Evolutionary conservation across 2,329 filamentous ascomycete species (phyloP).

Genomic region (Lasiodiplodia theobromae): DNA sequence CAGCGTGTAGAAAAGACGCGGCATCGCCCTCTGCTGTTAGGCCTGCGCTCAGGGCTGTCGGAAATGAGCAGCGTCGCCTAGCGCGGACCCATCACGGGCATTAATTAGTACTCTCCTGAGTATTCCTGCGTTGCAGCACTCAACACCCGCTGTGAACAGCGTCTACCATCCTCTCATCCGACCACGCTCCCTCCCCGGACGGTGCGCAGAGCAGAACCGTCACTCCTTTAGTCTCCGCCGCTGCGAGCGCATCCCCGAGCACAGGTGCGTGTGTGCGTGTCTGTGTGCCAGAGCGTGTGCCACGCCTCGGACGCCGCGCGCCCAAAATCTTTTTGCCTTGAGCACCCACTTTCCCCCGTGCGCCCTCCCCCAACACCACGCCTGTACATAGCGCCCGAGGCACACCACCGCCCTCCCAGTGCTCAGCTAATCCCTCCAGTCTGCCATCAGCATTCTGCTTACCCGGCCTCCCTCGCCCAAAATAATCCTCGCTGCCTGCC

Average conservation of each 20-base stretch:
- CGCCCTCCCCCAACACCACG: constrained; percentile 30
- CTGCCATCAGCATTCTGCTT: neutral
- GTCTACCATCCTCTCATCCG: constrained; percentile 15
- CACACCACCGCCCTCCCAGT: constrained; percentile 22
- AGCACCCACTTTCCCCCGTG: constrained; percentile 30
- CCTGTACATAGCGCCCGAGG: constrained; percentile 29
- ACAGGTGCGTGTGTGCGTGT: constrained; percentile 5
- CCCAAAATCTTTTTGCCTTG: constrained; percentile 30
- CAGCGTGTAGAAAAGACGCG: constrained; percentile 3
- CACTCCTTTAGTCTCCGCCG: constrained; percentile 28
- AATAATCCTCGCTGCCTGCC: constrained; percentile 21
- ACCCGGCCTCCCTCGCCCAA: neutral
- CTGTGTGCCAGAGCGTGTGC: constrained; percentile 15
- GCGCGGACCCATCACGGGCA: constrained; percentile 30
- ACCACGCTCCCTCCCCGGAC: constrained; percentile 20
- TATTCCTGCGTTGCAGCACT: constrained; percentile 7
- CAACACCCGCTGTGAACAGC: constrained; percentile 19
- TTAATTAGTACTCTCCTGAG: constrained; percentile 31
- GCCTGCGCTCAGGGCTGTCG: constrained; percentile 14
- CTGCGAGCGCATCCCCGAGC: constrained; percentile 7
- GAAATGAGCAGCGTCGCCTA: constrained; percentile 30
- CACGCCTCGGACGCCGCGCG: constrained; percentile 26
- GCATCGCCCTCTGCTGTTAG: constrained; percentile 9
- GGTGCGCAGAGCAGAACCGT: constrained; percentile 29
- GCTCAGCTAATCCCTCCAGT: constrained; percentile 24